These are phyloP conservation scores for Mollisiaceae sp. DNA, from an alignment of 2,329 filamentous ascomycete species.

Conservation along the genomic window DNA sequence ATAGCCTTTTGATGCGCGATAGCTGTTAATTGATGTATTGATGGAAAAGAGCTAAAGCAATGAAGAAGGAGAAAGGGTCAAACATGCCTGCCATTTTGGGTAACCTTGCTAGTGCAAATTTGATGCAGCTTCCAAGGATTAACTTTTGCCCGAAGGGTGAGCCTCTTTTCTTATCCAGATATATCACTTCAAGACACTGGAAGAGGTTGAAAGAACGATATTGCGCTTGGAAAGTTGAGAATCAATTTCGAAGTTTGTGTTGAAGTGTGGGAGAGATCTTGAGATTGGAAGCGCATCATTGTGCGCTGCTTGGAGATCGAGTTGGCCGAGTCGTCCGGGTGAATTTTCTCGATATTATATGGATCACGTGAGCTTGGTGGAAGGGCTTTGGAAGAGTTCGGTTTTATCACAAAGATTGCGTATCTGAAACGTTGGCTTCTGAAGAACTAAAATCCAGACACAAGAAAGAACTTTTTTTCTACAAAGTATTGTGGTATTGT, in stretches of 20 bases:
- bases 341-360: background rate
- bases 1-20: conserved; percentile 24
- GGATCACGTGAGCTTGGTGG: conserved; percentile 1
- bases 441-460: background rate
- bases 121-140: conserved; percentile 3
- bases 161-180: too few relatives aligned
- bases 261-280: background rate
- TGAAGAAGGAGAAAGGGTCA: conserved; percentile 15
- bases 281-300: background rate
- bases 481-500: background rate
- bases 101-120: conserved; percentile 8
- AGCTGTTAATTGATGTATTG: conserved; percentile 28
- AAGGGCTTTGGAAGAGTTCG: background rate
- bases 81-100: conserved; percentile 28
- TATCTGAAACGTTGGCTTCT: background rate
- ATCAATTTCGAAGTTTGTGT: background rate
- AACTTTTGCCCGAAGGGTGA: background rate
- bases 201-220: background rate
- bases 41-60: conserved; percentile 18
- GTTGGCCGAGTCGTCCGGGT: background rate
- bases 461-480: background rate
- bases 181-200: background rate
- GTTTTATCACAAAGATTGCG: background rate
- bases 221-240: background rate
- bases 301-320: background rate